Evolutionary conservation across 345 rosid genomes (phyloP), one percentile per base, ranked within the genome.

Genomic region (Populus pruinosa): DNA sequence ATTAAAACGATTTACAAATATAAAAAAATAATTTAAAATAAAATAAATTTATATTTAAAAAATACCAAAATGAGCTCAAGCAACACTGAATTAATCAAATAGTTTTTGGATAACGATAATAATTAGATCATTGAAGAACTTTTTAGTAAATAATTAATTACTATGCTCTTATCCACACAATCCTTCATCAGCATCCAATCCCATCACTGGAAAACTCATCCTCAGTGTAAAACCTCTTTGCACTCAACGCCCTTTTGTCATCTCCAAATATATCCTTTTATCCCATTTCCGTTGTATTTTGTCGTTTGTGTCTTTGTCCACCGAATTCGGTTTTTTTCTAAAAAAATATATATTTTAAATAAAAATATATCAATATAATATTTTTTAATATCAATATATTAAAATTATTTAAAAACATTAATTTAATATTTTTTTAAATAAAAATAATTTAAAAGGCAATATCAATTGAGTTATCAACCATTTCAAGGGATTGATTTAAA

Each of bases 301-400:
- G 74, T 79, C 74, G 27, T 74, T 79, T 44, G 69, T 27, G 82
- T n/a, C 69, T 73, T 69, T 38, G 70, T 31, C 29, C 59, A 27
- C 29, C 1, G 1, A 27, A 27, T 27, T 27, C 29, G 29, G 29
- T 27, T 27, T 27, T 27, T 27, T 27, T 25, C 0, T 27, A 27
- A 27, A 27, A 27, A 27, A 27, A 31, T 31, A 31, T 31, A 31
- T 31, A 2, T 31, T 31, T 31, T 2, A 31, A 31, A 31, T 33
- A 33, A 31, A 31, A 31, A 31, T 31, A 27, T 27, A 1, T 1
- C 29, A 27, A 1, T 27, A 27, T 27, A 27, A 31, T 31, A 31
- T 31, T 31, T 31, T 31, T 31, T 31, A 31, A 31, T 27, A 1
- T 27, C 29, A 27, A 27, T 27, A 27, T 27, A 31, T 33, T 2